Conservation (phyloP, 176 grass and related monocot genomes). For the Zoysia japonica region DNA sequence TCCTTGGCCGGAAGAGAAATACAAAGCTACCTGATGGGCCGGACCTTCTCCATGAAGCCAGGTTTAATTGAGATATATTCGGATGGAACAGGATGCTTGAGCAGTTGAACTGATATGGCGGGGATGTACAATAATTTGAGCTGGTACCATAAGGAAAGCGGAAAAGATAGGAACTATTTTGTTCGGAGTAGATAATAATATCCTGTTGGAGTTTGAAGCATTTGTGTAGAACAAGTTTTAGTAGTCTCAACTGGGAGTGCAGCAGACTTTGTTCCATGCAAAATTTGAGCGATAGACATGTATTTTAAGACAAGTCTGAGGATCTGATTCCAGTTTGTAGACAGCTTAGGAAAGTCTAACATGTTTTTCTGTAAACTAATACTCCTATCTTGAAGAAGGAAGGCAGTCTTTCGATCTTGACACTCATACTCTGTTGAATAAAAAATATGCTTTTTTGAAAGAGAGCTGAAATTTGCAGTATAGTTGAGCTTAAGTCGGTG, state of each 20-base stretch:
- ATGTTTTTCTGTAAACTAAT: background rate
- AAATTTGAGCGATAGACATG: background rate
- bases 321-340: background rate
- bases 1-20: constrained; percentile 89
- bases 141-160: background rate
- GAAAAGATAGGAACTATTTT: background rate
- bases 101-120: background rate
- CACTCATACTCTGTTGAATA: background rate
- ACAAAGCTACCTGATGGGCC: constrained; percentile 46
- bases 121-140: constrained; percentile 8
- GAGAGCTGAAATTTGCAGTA: background rate
- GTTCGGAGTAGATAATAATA: background rate
- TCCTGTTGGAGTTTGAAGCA: background rate
- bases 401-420: background rate
- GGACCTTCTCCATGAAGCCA: constrained; percentile 36
- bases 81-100: background rate
- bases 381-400: background rate
- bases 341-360: background rate
- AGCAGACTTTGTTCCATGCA: background rate
- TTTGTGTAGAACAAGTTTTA: background rate
- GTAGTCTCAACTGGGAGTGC: background rate
- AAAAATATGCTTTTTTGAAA: background rate
- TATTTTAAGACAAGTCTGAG: background rate
- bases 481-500: background rate
- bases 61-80: background rate